Base-by-base conservation (phyloP, 2,329 filamentous ascomycete genomes). In the Diaporthe helianthi region DNA sequence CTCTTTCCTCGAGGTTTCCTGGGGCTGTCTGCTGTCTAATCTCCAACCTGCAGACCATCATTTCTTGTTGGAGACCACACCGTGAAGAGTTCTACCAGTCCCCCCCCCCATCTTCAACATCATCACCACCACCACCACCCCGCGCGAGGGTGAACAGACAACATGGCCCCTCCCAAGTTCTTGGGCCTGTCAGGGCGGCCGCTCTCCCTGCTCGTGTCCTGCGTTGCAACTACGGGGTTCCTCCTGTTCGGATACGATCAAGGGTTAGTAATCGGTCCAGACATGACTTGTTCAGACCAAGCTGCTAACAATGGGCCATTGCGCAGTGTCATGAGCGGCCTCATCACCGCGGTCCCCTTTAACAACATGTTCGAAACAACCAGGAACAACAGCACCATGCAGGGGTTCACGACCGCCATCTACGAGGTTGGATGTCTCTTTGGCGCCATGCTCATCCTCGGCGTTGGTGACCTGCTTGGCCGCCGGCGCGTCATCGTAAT, bases 171-270 rank as follows among this genome's bases (percentile, higher is more conserved):
- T 72, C 85, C 86, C 64, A 83, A 76, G 22, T 90, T 83, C 76
- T 84, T 86, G 76, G 88, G 89, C 78, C 81, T 90, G 70, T 85
- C 84, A 44, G 89, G 89, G 76, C 83, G 81, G 73, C 81, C 80
- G 46, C 82, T 91, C 65, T 86, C 85, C 22, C 74, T 89, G 71
- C 80, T 84, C 47, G 83, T 91, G 55, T 89, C 89, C 1, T 83
- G 85, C n/a, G 84, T 91, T 31, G 87, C 89, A 4, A 90, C 89
- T 0, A 89, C 87, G 61, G 88, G 87, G 26, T 89, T 90, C 79
- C 76, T 89, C 33, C 82, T 87, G n/a, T 88, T 87, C 71, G 86
- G 86, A 68, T 88, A 87, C 74, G 86, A 88, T 70, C 86, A 84
- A 76, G 82, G 80, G 80, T 83, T 74, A 72, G 79, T 76, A 15